phyloP scores from a whole-genome alignment of 129 eudicot genomes.

The Pittosporum tobira region DNA sequence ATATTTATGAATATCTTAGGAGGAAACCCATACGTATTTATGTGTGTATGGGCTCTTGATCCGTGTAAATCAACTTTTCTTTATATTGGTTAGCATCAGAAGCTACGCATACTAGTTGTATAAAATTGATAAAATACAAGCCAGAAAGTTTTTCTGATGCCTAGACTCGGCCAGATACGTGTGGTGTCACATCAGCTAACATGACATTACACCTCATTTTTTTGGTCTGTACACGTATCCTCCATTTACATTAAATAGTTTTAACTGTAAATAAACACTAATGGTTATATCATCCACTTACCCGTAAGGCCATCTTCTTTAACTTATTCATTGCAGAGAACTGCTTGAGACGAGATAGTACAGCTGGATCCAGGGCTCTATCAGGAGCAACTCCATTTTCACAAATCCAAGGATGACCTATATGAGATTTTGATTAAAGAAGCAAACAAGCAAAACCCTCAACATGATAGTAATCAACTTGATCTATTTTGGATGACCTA shows the following conservation, averaged over 20 bases:
- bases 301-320: slow-evolving; percentile 99
- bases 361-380: slow-evolving; percentile 87
- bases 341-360: slow-evolving; percentile 94
- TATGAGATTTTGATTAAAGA: slow-evolving; percentile 6
- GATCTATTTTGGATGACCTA: background rate
- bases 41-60: background rate
- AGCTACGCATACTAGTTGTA: background rate
- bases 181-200: background rate
- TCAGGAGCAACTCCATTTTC: slow-evolving; percentile 99
- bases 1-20: background rate
- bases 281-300: slow-evolving; percentile 23
- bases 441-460: background rate
- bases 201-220: background rate
- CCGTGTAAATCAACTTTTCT: background rate
- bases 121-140: background rate
- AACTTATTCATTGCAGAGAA: slow-evolving; percentile 98
- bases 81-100: background rate
- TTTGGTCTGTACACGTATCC: background rate
- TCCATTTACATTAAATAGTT: background rate
- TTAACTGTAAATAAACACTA: background rate
- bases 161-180: background rate
- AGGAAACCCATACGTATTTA: background rate
- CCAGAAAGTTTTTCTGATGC: background rate
- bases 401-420: slow-evolving; percentile 99
- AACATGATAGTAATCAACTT: too few species aligned